Conservation (phyloP, 768 basidiomycete species). For the Bullera alba region DNA sequence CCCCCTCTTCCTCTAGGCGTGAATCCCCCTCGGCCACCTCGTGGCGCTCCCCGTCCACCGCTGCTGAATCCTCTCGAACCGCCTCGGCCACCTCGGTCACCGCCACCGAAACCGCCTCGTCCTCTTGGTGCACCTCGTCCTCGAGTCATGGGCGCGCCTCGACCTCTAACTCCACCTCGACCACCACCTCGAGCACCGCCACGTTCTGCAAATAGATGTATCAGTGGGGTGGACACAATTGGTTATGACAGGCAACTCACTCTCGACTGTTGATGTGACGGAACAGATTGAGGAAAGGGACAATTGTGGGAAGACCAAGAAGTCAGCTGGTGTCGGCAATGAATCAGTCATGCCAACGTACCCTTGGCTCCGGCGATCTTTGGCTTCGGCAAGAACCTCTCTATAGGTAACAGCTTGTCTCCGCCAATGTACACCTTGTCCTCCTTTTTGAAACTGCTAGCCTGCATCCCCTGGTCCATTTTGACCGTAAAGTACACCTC, state of each 20-base stretch:
- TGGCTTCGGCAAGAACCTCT: constrained; percentile 93
- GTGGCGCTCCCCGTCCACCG: constrained; percentile 13
- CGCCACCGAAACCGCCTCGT: constrained; percentile 26
- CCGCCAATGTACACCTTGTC: constrained; percentile 96
- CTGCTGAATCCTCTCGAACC: constrained; percentile 25
- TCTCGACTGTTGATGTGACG: no score
- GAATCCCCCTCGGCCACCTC: constrained; percentile 18
- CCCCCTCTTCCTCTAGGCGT: not conserved
- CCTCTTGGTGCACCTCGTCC: constrained; percentile 33
- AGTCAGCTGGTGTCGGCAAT: no score
- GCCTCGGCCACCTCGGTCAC: constrained; percentile 24
- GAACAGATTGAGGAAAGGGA: constrained; percentile 38
- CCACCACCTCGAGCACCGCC: constrained; percentile 46
- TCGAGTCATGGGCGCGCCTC: constrained; percentile 43
- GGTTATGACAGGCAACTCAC: constrained; percentile 6
- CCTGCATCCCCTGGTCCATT: constrained; percentile 93
- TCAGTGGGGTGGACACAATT: not conserved
- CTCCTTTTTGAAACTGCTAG: constrained; percentile 89
- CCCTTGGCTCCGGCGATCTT: constrained; percentile 64
- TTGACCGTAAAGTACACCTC: constrained; percentile 97
- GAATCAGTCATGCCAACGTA: constrained; percentile 20
- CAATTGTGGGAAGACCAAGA: constrained; percentile 46
- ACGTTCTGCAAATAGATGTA: constrained; percentile 19
- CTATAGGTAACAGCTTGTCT: constrained; percentile 95
- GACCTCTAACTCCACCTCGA: constrained; percentile 45